Conservation (phyloP, 345 rosid species). For the Eucalyptus dawsonii region DNA sequence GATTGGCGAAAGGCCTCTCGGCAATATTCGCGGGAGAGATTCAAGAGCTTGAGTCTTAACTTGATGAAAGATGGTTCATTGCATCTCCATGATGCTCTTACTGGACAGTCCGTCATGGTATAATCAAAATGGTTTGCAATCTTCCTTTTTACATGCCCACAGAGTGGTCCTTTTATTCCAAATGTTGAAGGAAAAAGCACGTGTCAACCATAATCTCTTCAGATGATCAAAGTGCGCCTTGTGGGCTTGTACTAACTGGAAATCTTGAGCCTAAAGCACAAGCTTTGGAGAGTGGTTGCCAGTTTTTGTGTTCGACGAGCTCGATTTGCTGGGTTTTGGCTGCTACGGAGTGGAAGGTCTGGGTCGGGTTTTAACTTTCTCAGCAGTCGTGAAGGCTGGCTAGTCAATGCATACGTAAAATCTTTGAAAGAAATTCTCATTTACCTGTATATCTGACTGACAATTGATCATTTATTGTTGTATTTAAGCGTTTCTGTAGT, state of each 20-base stretch:
- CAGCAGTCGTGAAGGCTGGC: neutral
- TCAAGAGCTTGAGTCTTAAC: constrained; percentile 88
- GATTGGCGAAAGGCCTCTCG: constrained; percentile 99
- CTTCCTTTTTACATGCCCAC: neutral
- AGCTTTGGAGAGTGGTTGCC: neutral
- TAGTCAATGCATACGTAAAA: neutral
- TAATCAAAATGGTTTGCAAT: constrained; percentile 3
- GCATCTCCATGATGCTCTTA: constrained; percentile 77
- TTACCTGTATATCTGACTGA: neutral
- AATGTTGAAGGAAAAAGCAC: neutral
- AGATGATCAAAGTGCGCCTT: neutral
- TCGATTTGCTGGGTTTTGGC: neutral
- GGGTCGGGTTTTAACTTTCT: neutral
- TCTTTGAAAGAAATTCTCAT: neutral
- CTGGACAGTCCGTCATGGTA: constrained; percentile 68
- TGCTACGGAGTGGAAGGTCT: neutral
- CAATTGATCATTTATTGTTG: neutral
- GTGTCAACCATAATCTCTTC: neutral
- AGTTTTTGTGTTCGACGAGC: neutral
- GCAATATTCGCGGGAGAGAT: constrained; percentile 94
- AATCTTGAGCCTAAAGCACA: neutral
- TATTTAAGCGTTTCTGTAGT: neutral
- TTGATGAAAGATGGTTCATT: constrained; percentile 96
- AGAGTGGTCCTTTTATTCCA: neutral
- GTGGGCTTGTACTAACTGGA: neutral